Evolutionary conservation across 331 rosid genomes (phyloP), one percentile per base, ranked within the genome.

Genomic region (Spiraea crenata): DNA sequence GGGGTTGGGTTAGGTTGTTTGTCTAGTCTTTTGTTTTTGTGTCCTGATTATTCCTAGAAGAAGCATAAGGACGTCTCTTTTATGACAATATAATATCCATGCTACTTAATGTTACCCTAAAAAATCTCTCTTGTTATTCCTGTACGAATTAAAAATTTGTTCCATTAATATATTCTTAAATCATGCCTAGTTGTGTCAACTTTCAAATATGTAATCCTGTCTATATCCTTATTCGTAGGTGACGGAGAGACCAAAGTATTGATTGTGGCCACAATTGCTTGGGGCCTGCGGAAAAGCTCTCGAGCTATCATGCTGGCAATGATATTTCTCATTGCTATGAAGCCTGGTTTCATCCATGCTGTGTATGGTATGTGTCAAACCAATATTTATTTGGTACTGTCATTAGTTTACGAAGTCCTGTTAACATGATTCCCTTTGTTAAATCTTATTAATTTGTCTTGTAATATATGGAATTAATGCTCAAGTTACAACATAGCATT

Each of bases 331-430:
- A 87, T 95, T 76, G 96, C 98, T 61, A 76, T 89, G 77, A 91
- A 91, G 76, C 96, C 99, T 65, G 99, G 99, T 79, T 86, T 95
- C 80, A 86, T 95, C 84, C 99, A 89, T 77, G 99, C 99, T 73
- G 86, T 95, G 52, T 95, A 95, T 78, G 83, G 99, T 95, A 91
- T 47, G 96, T 83, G 19, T 69, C 75, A 57, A 78, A 81, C 70
- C 49, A 46, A 65, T 68, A 41, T 38, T 44, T 42, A 48, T 39
- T 57, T 20, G 47, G 7, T 25, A 50, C 68, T 60, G 17, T 47
- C 44, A 39, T 17, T 59, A 47, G 35, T 47, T 62, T 13, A 7
- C 20, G 17, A 47, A 59, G 56, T 61, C 66, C 50, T 35, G 44
- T 49, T 68, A 37, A 15, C 38, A 35, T 15, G 20, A 1, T 69